Evolutionary conservation across 2,329 filamentous ascomycete species (phyloP).

Genomic region (Nothophoma quercina): DNA sequence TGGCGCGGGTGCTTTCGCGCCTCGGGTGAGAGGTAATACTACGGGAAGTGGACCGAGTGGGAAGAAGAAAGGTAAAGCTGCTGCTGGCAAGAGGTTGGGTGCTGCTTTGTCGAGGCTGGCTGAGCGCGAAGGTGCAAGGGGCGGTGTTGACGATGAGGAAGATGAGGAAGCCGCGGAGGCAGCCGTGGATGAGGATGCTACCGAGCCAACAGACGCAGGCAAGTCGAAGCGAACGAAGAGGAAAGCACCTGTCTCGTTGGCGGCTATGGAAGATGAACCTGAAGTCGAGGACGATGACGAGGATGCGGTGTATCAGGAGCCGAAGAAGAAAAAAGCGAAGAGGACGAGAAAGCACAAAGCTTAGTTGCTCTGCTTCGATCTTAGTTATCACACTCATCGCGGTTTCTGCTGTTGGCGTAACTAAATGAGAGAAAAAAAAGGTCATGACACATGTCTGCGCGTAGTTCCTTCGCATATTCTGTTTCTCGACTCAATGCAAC

Average conservation of each 20-base stretch:
- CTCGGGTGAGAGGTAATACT: slow-evolving; percentile 68
- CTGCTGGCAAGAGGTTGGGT: slow-evolving; percentile 44
- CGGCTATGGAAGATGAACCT: slow-evolving; percentile 6
- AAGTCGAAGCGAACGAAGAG: slow-evolving; percentile 29
- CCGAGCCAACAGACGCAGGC: slow-evolving; percentile 1
- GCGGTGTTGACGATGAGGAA: slow-evolving; percentile 28
- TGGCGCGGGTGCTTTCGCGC: slow-evolving; percentile 75
- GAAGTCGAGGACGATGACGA: slow-evolving; percentile 30
- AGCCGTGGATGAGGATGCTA: slow-evolving; percentile 15
- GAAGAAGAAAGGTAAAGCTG: slow-evolving; percentile 40
- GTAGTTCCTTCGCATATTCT: too few species aligned
- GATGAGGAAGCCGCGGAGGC: slow-evolving; percentile 21
- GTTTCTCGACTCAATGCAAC: too few species aligned
- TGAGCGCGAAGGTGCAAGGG: slow-evolving; percentile 37
- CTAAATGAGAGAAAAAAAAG: too few species aligned
- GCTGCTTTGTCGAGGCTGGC: slow-evolving; percentile 43
- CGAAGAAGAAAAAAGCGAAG: slow-evolving; percentile 37
- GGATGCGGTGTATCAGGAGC: slow-evolving; percentile 36
- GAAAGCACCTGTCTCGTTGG: slow-evolving; percentile 20
- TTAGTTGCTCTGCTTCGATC: too few species aligned
- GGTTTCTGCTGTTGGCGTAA: too few species aligned
- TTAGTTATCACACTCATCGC: too few species aligned
- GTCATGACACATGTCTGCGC: too few species aligned
- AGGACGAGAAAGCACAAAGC: slow-evolving; percentile 19
- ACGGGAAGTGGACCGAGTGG: slow-evolving; percentile 66